Percentiles rank a stretch among this genome's conserved stretches.
phyloP scores from a whole-genome alignment of 352 stramenopile genomes.

The Thalassiosira hispida region DNA sequence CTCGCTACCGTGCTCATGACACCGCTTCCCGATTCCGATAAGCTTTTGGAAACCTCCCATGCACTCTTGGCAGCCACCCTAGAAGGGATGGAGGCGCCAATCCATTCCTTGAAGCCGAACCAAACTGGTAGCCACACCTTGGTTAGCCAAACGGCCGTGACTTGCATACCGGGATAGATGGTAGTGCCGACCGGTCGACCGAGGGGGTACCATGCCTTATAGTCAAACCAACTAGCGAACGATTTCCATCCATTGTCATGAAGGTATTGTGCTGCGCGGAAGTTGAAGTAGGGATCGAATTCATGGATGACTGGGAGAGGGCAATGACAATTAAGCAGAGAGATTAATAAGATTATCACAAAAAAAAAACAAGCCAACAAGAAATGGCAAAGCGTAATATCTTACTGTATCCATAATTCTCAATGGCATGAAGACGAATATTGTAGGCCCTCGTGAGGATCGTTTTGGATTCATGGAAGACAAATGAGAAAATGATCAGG shows the following conservation, averaged over 20 bases:
- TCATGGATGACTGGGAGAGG: slow-evolving; percentile 78
- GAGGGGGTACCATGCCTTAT: slow-evolving; percentile 88
- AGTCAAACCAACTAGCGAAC: slow-evolving; percentile 98
- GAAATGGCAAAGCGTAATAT: too few species aligned
- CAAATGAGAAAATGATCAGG: slow-evolving; percentile 2
- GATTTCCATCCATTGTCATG: slow-evolving; percentile 90
- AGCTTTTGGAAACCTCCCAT: slow-evolving; percentile 11
- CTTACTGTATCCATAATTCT: slow-evolving; percentile 75
- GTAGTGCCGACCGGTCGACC: slow-evolving; percentile 85
- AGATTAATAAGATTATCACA: not conserved
- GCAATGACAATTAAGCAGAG: slow-evolving; percentile 3
- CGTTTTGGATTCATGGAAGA: not conserved
- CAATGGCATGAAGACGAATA: slow-evolving; percentile 83
- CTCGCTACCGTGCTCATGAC: slow-evolving; percentile 35
- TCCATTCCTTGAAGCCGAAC: slow-evolving; percentile 82
- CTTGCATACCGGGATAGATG: slow-evolving; percentile 89
- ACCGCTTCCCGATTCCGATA: slow-evolving; percentile 3
- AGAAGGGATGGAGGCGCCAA: slow-evolving; percentile 69
- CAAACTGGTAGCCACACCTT: slow-evolving; percentile 63
- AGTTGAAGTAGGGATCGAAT: slow-evolving; percentile 96
- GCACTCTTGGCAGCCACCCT: slow-evolving; percentile 24
- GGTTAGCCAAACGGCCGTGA: slow-evolving; percentile 82
- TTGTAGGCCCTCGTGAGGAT: slow-evolving; percentile 62
- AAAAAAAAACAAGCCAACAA: too few species aligned
- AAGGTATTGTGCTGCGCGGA: slow-evolving; percentile 89